Evolutionary conservation across 352 stramenopile species (phyloP).

Genomic region (Globisporangium ultimum): DNA sequence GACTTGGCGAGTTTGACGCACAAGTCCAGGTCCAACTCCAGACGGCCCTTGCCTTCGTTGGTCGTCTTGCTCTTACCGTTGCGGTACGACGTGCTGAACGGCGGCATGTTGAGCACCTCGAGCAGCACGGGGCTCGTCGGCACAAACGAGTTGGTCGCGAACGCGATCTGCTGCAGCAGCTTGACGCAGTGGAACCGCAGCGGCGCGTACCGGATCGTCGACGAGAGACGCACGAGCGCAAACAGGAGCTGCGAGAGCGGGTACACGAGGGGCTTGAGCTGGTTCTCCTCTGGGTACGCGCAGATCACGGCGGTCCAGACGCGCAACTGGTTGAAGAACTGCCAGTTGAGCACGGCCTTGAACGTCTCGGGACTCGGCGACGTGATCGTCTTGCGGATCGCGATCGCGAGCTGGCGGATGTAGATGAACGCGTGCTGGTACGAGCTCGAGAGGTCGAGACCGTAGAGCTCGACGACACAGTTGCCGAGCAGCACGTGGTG

Average conservation of each 20-base stretch:
- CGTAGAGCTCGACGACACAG: conserved; percentile 98
- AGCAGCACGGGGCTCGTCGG: conserved; percentile 93
- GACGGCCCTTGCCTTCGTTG: conserved; percentile 32
- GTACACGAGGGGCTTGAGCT: conserved; percentile 94
- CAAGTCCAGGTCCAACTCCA: conserved; percentile 72
- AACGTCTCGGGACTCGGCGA: conserved; percentile 91
- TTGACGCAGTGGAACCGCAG: conserved; percentile 96
- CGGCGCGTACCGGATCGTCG: conserved; percentile 83
- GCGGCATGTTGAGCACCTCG: conserved; percentile 91
- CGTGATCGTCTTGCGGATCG: conserved; percentile 94
- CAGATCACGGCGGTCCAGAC: conserved; percentile 96
- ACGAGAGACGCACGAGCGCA: conserved; percentile 71
- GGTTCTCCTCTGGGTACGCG: conserved; percentile 76
- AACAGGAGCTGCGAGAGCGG: conserved; percentile 91
- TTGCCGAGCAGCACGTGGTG: conserved; percentile 94
- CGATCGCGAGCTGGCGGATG: conserved; percentile 97
- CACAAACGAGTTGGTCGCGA: conserved; percentile 94
- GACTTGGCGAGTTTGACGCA: conserved; percentile 93
- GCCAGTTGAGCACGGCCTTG: conserved; percentile 94
- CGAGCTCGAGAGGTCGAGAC: conserved; percentile 93
- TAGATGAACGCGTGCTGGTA: conserved; percentile 99
- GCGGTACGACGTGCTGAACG: conserved; percentile 87
- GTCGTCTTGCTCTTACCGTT: conserved; percentile 35
- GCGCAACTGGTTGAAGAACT: conserved; percentile 97
- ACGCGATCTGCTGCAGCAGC: conserved; percentile 95